phyloP scores from a whole-genome alignment of 371 early-diverging fungal genomes.

The Smittium culicis region DNA sequence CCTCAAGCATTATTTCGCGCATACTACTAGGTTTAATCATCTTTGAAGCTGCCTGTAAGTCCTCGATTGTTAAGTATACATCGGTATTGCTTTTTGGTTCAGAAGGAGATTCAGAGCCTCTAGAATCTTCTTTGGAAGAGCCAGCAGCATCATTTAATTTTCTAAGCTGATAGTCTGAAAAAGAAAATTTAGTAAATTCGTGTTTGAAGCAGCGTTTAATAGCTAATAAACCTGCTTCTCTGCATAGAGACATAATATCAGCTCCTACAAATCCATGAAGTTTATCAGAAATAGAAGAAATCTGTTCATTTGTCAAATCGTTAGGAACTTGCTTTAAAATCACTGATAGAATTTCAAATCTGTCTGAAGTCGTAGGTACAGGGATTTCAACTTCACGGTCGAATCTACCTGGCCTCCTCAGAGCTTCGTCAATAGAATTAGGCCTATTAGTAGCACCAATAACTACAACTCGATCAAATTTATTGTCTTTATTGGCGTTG shows the following conservation, averaged over 20 bases:
- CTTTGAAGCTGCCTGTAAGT: slow-evolving; percentile 10
- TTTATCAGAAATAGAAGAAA: slow-evolving; percentile 44
- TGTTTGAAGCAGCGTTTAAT: slow-evolving; percentile 42
- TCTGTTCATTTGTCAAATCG: slow-evolving; percentile 38
- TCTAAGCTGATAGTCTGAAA: neutral
- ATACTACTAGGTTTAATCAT: slow-evolving; percentile 74
- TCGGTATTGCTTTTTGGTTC: neutral
- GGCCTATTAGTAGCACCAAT: slow-evolving; percentile 98
- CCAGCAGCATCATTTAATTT: neutral
- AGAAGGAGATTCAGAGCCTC: neutral
- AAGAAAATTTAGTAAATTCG: slow-evolving; percentile 1
- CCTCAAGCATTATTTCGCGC: slow-evolving; percentile 88
- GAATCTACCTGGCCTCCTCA: slow-evolving; percentile 95
- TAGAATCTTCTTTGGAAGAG: neutral
- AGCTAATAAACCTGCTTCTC: slow-evolving; percentile 77
- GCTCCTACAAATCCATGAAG: slow-evolving; percentile 98
- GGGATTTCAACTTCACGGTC: slow-evolving; percentile 92
- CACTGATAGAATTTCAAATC: slow-evolving; percentile 61
- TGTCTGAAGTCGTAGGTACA: slow-evolving; percentile 62
- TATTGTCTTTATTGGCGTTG: slow-evolving; percentile 2
- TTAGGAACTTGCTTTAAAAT: slow-evolving; percentile 58
- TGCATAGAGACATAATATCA: slow-evolving; percentile 73
- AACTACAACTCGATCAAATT: slow-evolving; percentile 48
- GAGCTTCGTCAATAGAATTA: slow-evolving; percentile 83
- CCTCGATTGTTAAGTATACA: slow-evolving; percentile 6